phyloP scores from a whole-genome alignment of 352 stramenopile genomes.

The Elongisporangium prolatum region DNA sequence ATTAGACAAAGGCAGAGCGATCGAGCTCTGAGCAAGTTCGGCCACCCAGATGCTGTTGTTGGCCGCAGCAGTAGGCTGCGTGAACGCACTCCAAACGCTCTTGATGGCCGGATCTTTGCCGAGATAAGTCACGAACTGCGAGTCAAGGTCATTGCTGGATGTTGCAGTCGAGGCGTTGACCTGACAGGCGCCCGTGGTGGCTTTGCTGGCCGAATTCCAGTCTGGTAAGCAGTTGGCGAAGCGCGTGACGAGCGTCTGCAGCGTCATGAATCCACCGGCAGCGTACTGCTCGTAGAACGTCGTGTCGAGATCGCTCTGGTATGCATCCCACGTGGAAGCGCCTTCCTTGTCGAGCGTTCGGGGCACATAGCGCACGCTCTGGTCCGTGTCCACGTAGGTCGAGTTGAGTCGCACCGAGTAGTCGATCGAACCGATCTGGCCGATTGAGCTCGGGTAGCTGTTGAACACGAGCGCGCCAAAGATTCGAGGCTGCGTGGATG shows the following conservation, averaged over 20 bases:
- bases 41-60: not conserved
- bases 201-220: slow-evolving; percentile 18
- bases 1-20: slow-evolving; percentile 4
- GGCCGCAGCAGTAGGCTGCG: slow-evolving; percentile 63
- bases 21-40: not conserved
- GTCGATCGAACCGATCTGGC: slow-evolving; percentile 21
- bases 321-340: slow-evolving; percentile 13
- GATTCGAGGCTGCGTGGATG: slow-evolving; percentile 17
- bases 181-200: slow-evolving; percentile 21
- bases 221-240: slow-evolving; percentile 35
- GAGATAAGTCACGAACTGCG: slow-evolving; percentile 5
- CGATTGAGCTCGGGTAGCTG: slow-evolving; percentile 19
- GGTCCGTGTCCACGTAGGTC: slow-evolving; percentile 16
- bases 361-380: slow-evolving; percentile 15
- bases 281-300: slow-evolving; percentile 21
- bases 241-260: slow-evolving; percentile 41
- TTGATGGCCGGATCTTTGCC: not conserved
- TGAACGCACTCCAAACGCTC: not conserved
- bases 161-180: slow-evolving; percentile 6
- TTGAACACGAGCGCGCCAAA: slow-evolving; percentile 48
- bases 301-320: slow-evolving; percentile 18
- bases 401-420: slow-evolving; percentile 39
- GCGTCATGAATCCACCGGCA: slow-evolving; percentile 32
- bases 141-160: slow-evolving; percentile 9
- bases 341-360: slow-evolving; percentile 16